Percentiles rank a stretch among this genome's conserved stretches.
Conservation (phyloP, 179 eudicot species). For the Monotropa hypopitys region DNA sequence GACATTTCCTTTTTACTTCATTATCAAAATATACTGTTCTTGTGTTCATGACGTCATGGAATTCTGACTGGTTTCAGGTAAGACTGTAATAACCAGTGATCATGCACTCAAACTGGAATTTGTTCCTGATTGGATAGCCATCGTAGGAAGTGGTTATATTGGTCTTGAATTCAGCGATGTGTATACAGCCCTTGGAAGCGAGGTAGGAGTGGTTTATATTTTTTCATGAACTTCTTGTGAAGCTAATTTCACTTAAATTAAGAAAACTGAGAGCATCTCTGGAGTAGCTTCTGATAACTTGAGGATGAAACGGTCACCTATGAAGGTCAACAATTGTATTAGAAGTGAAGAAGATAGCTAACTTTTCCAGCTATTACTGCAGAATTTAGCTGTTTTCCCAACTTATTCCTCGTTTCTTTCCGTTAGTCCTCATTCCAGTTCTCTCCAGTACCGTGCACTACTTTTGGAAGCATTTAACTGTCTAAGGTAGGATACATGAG, state of each 20-base stretch:
- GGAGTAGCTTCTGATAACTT: not conserved
- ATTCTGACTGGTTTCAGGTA: constrained; percentile 42
- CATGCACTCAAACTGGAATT: constrained; percentile 93
- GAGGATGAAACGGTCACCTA: not conserved
- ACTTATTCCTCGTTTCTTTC: not conserved
- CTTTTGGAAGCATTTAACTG: not conserved
- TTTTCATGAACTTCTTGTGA: not conserved
- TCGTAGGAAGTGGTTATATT: constrained; percentile 97
- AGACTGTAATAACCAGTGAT: constrained; percentile 98
- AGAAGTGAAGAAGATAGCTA: not conserved
- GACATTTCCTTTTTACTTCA: not conserved
- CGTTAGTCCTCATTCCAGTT: not conserved
- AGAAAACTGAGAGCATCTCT: not conserved
- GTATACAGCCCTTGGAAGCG: constrained; percentile 99
- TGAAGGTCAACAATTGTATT: not conserved
- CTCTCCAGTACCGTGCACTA: not conserved
- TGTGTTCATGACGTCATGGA: not conserved
- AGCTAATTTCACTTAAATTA: constrained; percentile 5
- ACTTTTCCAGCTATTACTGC: not conserved
- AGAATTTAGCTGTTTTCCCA: not conserved
- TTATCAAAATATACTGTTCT: not conserved
- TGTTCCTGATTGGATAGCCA: constrained; percentile 98
- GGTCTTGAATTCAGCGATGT: constrained; percentile 99
- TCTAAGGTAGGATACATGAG: not conserved
- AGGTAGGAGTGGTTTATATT: constrained; percentile 33